A percentile compares a stretch with the other conserved stretches of the same genome.
Evolutionary conservation across 2,329 filamentous ascomycete species (phyloP).

Genomic region (Apiospora arundinis): DNA sequence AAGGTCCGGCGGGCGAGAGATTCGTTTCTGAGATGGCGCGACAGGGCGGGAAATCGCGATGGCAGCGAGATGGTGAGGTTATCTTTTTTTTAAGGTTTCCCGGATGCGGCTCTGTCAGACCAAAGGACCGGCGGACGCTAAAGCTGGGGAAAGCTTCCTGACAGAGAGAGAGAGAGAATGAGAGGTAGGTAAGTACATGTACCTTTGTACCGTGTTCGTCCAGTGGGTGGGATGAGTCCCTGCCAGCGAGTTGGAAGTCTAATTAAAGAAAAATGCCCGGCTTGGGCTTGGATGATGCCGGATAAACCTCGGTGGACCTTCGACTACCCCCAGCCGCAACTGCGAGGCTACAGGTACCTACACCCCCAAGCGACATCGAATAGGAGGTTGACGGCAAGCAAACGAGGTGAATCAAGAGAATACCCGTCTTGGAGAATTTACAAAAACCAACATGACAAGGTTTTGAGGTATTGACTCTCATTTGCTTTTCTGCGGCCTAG

Average conservation of each 20-base stretch:
- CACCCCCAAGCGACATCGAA: not conserved
- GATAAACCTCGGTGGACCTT: not conserved
- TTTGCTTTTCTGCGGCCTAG: slow-evolving; percentile 6
- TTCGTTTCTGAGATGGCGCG: not conserved
- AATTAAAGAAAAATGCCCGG: not conserved
- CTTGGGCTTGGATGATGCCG: not conserved
- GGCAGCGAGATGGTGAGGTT: not conserved
- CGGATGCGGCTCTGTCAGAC: slow-evolving; percentile 16
- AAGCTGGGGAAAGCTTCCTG: slow-evolving; percentile 14
- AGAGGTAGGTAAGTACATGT: too few relatives aligned
- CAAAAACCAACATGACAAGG: not conserved
- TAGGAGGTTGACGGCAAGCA: not conserved
- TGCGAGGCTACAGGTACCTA: not conserved
- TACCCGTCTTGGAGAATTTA: not conserved
- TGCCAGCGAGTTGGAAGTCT: too few relatives aligned
- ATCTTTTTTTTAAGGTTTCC: slow-evolving; percentile 18
- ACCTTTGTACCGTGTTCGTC: not conserved
- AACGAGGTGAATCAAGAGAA: not conserved
- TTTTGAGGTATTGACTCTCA: not conserved
- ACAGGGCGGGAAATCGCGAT: not conserved
- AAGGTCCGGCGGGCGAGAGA: not conserved
- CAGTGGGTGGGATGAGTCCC: slow-evolving; percentile 4
- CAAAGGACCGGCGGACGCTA: slow-evolving; percentile 13
- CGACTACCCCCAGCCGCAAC: not conserved
- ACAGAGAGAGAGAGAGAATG: too few relatives aligned